Evolutionary conservation across 345 rosid species (phyloP).

Genomic region (Punica granatum): DNA sequence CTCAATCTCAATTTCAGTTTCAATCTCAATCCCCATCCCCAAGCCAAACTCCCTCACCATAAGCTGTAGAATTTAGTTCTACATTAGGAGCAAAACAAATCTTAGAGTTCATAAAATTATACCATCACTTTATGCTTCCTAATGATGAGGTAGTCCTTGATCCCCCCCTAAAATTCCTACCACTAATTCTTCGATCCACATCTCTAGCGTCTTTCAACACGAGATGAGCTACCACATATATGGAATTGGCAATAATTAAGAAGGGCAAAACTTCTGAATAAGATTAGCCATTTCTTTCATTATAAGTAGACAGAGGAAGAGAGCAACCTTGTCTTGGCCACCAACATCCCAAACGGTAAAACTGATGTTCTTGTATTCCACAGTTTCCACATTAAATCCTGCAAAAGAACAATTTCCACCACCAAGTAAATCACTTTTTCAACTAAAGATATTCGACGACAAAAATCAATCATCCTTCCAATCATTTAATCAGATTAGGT

Average conservation of each 20-base stretch:
- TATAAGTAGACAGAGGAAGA: neutral
- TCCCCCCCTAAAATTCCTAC: neutral
- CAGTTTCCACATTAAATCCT: constrained; percentile 93
- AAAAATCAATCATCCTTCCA: neutral
- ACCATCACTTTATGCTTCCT: neutral
- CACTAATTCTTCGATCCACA: neutral
- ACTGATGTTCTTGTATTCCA: constrained; percentile 92
- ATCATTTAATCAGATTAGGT: too few relatives aligned
- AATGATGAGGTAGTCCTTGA: neutral
- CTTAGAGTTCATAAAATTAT: neutral
- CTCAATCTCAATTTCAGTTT: too few relatives aligned
- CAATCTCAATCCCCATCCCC: neutral
- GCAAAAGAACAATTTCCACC: constrained; percentile 6
- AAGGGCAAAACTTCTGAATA: neutral
- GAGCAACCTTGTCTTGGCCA: constrained; percentile 79
- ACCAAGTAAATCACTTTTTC: neutral
- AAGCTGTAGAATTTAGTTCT: too few relatives aligned
- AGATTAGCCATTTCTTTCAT: neutral
- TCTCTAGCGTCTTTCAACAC: neutral
- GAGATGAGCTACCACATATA: neutral
- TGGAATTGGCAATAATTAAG: neutral
- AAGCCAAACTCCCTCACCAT: too few relatives aligned
- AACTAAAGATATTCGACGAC: neutral
- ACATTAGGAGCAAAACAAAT: neutral
- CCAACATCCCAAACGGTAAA: constrained; percentile 91